Base-by-base conservation (phyloP, 257 asterid genomes). In the Solanum pinnatisectum region DNA sequence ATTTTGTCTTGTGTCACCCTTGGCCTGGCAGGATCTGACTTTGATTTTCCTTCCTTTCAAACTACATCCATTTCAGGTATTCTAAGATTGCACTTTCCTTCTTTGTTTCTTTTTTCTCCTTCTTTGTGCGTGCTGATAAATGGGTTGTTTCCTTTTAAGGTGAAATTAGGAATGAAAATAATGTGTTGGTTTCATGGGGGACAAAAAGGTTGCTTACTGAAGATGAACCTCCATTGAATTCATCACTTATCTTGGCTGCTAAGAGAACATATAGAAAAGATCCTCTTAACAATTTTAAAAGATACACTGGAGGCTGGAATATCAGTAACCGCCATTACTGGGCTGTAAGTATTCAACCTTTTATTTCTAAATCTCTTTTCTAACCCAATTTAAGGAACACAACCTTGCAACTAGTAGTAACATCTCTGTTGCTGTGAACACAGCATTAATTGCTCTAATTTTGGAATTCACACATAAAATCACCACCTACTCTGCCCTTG, bases 291-390 rank as follows among this genome's bases (percentile, higher is more conserved):
- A 84, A 88, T 84, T 96, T 95, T 79, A 73, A 89, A 32, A 93
- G 70, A 76, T 96, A 96, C 87, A 88, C 87, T 10, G 99, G 98
- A 27, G 99, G 99, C 1, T 96, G 98, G 99, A 96, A 96, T 87
- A 95, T 96, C 76, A 95, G 96, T 37, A 92, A 95, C 73, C 78
- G 88, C 63, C 98, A 95, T 93, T 96, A 96, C 93, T 96, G 99
- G 99, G 96, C 96, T 90, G 99, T 96, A 92, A 91, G 96, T 92
- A 46, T 73, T 73, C 86, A 11, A 77, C 65, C 65, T 56, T 56
- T 56, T 56, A 56, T 56, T 56, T 56, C n/a, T 56, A 56, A 56
- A 56, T 56, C n/a, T 56, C 65, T 56, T 8, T 56, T 56, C 20
- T 14, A 46, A 49, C 23, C 60, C 60, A 49, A 49, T 49, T 59